These are phyloP conservation scores for Fusarium lyarnte DNA, from an alignment of 2,329 filamentous ascomycete species.

Conservation along the genomic window DNA sequence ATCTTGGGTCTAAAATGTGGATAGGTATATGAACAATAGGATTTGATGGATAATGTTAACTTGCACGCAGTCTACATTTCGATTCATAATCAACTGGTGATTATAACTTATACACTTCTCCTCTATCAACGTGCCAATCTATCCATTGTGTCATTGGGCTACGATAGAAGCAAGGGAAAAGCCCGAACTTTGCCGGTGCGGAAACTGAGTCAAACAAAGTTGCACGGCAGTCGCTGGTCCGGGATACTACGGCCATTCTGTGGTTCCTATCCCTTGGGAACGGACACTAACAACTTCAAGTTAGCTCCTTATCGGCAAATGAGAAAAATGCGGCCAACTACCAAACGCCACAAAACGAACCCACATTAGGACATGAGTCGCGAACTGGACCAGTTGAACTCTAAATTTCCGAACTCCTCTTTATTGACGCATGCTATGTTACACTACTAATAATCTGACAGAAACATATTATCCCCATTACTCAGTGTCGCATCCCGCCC, in stretches of 20 bases:
- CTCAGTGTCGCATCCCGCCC: not conserved
- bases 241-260: conserved; percentile 9
- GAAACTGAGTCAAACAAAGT: not conserved
- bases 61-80: not conserved
- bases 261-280: not conserved
- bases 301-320: not conserved
- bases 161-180: not conserved
- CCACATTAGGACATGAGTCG: not conserved
- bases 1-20: not conserved
- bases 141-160: not conserved
- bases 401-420: not conserved
- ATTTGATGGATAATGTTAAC: not conserved
- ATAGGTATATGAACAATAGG: not conserved
- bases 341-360: not conserved
- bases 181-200: conserved; percentile 11
- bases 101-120: not conserved
- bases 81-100: not conserved
- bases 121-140: not conserved
- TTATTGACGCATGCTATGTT: not conserved
- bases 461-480: not conserved
- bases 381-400: not conserved
- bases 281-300: not conserved
- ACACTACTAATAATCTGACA: not conserved
- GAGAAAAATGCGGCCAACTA: not conserved
- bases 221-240: not conserved